Percentiles rank a stretch among this genome's conserved stretches.
phyloP scores from a whole-genome alignment of 2,329 filamentous ascomycete species.

The Colletotrichum eleusines region DNA sequence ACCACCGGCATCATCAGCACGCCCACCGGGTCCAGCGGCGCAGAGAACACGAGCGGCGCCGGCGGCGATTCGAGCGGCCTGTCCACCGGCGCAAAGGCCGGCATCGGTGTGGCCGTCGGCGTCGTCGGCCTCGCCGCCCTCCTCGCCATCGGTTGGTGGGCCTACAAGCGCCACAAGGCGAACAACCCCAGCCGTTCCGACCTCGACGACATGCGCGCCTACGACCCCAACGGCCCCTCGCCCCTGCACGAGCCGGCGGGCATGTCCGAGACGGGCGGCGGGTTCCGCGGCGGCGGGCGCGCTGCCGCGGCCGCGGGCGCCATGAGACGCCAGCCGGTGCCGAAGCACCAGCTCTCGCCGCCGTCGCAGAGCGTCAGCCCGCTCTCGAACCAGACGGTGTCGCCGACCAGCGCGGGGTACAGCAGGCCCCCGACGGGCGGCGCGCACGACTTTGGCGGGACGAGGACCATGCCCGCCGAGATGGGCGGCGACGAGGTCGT shows the following conservation, averaged over 20 bases:
- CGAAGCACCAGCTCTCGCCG: constrained; percentile 31
- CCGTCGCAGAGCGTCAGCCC: constrained; percentile 36
- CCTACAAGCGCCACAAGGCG: constrained; percentile 41
- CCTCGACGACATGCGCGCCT: constrained; percentile 49
- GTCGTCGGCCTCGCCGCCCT: constrained; percentile 49
- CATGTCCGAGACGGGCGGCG: constrained; percentile 33
- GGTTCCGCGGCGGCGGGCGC: neutral
- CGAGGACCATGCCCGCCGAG: constrained; percentile 31
- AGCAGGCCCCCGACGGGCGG: constrained; percentile 35
- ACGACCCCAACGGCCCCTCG: constrained; percentile 52
- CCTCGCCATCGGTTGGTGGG: constrained; percentile 43
- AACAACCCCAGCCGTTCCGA: constrained; percentile 40
- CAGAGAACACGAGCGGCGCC: constrained; percentile 12
- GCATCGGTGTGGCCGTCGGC: constrained; percentile 57
- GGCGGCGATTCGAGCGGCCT: constrained; percentile 47
- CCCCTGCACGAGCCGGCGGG: constrained; percentile 15
- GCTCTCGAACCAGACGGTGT: constrained; percentile 28
- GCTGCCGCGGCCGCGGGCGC: constrained; percentile 4
- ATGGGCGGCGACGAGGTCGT: constrained; percentile 44
- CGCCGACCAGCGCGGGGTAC: constrained; percentile 21
- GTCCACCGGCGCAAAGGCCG: constrained; percentile 58
- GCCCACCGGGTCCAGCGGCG: constrained; percentile 25
- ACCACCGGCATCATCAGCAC: constrained; percentile 46
- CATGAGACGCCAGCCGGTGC: constrained; percentile 27
- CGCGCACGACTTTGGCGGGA: constrained; percentile 34